Conservation (phyloP, 192 early-diverging fungal genomes). For the Backusella tarrabulga region DNA sequence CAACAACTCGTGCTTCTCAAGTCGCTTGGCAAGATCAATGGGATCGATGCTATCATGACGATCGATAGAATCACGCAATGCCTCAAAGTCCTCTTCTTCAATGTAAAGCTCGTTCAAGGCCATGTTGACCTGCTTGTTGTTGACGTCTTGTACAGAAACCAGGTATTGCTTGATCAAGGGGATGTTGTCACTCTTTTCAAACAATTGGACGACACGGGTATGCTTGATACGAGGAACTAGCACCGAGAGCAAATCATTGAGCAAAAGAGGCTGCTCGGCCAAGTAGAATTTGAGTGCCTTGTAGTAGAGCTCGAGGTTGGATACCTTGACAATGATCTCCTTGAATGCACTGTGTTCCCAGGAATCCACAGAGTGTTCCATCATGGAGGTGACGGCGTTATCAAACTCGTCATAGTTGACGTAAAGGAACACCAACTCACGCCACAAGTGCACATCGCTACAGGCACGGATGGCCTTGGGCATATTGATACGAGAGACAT, state of each 20-base stretch:
- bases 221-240: slow-evolving; percentile 94
- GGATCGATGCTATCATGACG: slow-evolving; percentile 95
- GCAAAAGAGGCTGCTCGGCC: slow-evolving; percentile 92
- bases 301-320: slow-evolving; percentile 98
- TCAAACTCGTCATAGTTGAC: slow-evolving; percentile 99
- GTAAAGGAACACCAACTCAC: slow-evolving; percentile 97
- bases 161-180: slow-evolving; percentile 97
- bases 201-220: slow-evolving; percentile 95
- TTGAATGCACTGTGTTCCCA: slow-evolving; percentile 98
- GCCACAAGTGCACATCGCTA: slow-evolving; percentile 92
- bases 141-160: slow-evolving; percentile 86
- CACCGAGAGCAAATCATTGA: slow-evolving; percentile 90
- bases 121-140: slow-evolving; percentile 94
- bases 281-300: slow-evolving; percentile 96
- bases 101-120: slow-evolving; percentile 96
- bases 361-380: slow-evolving; percentile 91
- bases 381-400: slow-evolving; percentile 95
- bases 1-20: slow-evolving; percentile 96
- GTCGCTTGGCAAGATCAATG: slow-evolving; percentile 81
- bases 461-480: slow-evolving; percentile 98
- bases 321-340: slow-evolving; percentile 95
- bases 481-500: slow-evolving; percentile 97
- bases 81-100: slow-evolving; percentile 97
- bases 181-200: slow-evolving; percentile 97
- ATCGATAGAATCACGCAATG: slow-evolving; percentile 92